Percentiles rank a stretch among this genome's conserved stretches.
Evolutionary conservation across 2,329 filamentous ascomycete genomes (phyloP).

Genomic region (Hortaea werneckii): DNA sequence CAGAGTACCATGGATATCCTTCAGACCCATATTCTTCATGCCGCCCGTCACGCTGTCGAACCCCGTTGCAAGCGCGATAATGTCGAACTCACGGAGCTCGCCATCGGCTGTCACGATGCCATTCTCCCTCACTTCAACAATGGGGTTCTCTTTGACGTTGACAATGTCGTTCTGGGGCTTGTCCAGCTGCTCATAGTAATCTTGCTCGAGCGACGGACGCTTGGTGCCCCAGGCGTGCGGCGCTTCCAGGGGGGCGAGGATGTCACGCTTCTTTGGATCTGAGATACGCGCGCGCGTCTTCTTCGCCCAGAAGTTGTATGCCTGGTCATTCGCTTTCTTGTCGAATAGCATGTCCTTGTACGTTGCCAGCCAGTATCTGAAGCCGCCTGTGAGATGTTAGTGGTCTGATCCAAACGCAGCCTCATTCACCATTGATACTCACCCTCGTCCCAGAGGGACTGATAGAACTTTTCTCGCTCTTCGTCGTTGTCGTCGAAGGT

Average conservation of each 20-base stretch:
- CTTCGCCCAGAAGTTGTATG: slow-evolving; percentile 40
- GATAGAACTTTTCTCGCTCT: slow-evolving; percentile 34
- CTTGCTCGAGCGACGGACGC: slow-evolving; percentile 37
- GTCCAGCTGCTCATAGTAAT: slow-evolving; percentile 39
- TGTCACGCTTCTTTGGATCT: slow-evolving; percentile 35
- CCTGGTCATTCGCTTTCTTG: slow-evolving; percentile 32
- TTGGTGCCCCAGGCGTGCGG: slow-evolving; percentile 39
- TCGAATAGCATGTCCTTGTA: slow-evolving; percentile 11
- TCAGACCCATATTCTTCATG: slow-evolving; percentile 27
- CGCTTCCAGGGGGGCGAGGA: slow-evolving; percentile 35
- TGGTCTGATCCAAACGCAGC: neutral
- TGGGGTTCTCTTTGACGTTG: slow-evolving; percentile 34
- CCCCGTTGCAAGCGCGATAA: slow-evolving; percentile 36
- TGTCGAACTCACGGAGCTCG: slow-evolving; percentile 31
- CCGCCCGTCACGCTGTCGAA: slow-evolving; percentile 31
- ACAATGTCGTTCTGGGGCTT: slow-evolving; percentile 34
- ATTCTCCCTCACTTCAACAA: slow-evolving; percentile 32
- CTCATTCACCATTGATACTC: slow-evolving; percentile 1
- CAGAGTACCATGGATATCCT: slow-evolving; percentile 22
- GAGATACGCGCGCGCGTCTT: slow-evolving; percentile 33
- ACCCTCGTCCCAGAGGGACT: slow-evolving; percentile 31
- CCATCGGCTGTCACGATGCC: slow-evolving; percentile 34
- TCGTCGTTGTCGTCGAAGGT: slow-evolving; percentile 39
- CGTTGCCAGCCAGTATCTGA: neutral
- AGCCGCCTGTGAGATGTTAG: neutral